Percentiles rank a stretch among this genome's conserved stretches.
phyloP scores from a whole-genome alignment of 164 flowering plant species.

The Macadamia integrifolia region DNA sequence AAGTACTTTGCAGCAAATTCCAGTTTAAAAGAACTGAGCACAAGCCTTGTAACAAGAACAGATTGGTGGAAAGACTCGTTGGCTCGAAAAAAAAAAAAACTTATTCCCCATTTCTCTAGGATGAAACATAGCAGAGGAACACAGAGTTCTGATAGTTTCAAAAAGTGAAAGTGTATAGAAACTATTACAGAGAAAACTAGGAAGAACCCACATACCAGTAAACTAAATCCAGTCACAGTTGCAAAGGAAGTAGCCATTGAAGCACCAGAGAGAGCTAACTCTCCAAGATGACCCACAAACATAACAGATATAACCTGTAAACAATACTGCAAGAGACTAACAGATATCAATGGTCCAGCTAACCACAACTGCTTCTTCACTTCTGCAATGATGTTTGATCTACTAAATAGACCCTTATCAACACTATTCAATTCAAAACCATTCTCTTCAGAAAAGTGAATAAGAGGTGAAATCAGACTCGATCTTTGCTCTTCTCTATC shows the following conservation, averaged over 20 bases:
- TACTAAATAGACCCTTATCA: background rate
- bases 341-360: constrained; percentile 32
- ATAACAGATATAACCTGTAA: constrained; percentile 29
- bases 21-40: too few species aligned
- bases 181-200: background rate
- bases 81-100: too few species aligned
- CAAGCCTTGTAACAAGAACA: too few species aligned
- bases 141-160: too few species aligned
- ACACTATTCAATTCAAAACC: constrained; percentile 2
- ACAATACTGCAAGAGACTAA: constrained; percentile 21
- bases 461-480: background rate
- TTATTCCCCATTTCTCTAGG: too few species aligned
- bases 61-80: too few species aligned
- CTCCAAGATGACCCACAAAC: constrained; percentile 40
- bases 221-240: constrained; percentile 25
- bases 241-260: constrained; percentile 34
- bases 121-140: too few species aligned
- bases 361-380: constrained; percentile 27
- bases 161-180: background rate
- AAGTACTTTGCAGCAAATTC: too few species aligned
- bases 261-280: constrained; percentile 29
- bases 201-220: constrained; percentile 19
- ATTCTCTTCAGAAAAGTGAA: background rate
- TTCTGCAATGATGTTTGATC: constrained; percentile 17
- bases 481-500: background rate